phyloP scores from a whole-genome alignment of 2,329 filamentous ascomycete species.

The Trichoderma sp. region DNA sequence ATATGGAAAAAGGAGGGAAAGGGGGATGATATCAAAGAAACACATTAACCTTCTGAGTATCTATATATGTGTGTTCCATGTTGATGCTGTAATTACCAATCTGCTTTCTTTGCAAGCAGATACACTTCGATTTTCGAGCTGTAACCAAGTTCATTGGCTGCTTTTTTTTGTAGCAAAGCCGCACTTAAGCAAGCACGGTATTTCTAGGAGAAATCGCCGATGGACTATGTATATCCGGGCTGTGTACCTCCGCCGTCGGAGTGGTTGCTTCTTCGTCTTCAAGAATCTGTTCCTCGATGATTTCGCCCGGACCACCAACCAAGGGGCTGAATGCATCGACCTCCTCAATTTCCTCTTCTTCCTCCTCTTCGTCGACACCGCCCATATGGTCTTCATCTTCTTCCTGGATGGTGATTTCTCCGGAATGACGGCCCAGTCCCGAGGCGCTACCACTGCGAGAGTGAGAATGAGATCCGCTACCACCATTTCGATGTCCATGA shows the following conservation, averaged over 20 bases:
- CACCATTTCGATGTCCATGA: conserved; percentile 41
- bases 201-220: conserved; percentile 11
- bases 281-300: conserved; percentile 50
- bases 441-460: conserved; percentile 64
- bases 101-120: conserved; percentile 3
- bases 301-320: conserved; percentile 46
- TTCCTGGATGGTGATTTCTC: conserved; percentile 73
- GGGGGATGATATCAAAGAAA: neutral
- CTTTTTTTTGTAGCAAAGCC: neutral
- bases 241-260: conserved; percentile 4
- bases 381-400: conserved; percentile 58
- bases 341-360: conserved; percentile 55
- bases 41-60: neutral
- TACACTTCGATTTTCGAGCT: neutral
- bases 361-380: conserved; percentile 47
- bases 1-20: neutral
- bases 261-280: conserved; percentile 44
- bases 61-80: neutral
- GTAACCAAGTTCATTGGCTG: neutral
- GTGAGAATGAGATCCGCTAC: conserved; percentile 47
- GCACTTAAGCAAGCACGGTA: conserved; percentile 7
- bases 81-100: conserved; percentile 12
- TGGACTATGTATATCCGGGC: conserved; percentile 13
- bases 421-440: conserved; percentile 66
- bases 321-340: conserved; percentile 61